Base-by-base conservation (phyloP, 257 asterid species). In the Plantago major region DNA sequence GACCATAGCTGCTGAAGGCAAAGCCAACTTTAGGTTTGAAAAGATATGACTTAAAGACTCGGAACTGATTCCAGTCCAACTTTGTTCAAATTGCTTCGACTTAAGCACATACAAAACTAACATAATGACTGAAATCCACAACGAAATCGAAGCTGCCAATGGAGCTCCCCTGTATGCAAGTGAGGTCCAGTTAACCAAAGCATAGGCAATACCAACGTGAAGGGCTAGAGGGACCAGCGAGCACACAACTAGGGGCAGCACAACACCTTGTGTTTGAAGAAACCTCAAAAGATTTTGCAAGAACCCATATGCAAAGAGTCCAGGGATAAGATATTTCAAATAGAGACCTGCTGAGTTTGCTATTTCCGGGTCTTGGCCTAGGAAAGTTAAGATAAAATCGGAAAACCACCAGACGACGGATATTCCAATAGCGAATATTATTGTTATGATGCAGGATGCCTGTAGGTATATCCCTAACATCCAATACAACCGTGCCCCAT, bases 381-480 rank as follows among this genome's bases (percentile, higher is more conserved):
- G 50, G 2, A 74, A 48, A 17, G 33, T 71, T 13, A 81, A 58
- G 30, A 81, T 57, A 11, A 17, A 13, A 10, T 72, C 81, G 0
- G 82, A 76, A 38, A 47, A 62, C 75, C 78, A 76, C 84, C 84
- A 81, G 2, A 78, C 26, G 10, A 76, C 19, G 0, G 84, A 67
- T 3, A 81, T 45, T 1, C 65, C 10, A 18, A 44, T 48, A 1
- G 70, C 60, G 53, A 71, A 78, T 15, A 74, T 11, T 46, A 69
- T 17, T 13, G 88, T 71, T 46, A 78, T 54, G 15, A 76, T 57
- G 68, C 84, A 78, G 5, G 84, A 73, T 53, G 84, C 62, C 17
- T 81, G 88, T 4, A 81, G 73, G 46, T 81, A 69, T 15, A 78
- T 63, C 2, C 88, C 88, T 53, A 81, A 6, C 75, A 57, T 63